Evolutionary conservation across 2,329 filamentous ascomycete species (phyloP).

Genomic region (Colletotrichum caudatum): DNA sequence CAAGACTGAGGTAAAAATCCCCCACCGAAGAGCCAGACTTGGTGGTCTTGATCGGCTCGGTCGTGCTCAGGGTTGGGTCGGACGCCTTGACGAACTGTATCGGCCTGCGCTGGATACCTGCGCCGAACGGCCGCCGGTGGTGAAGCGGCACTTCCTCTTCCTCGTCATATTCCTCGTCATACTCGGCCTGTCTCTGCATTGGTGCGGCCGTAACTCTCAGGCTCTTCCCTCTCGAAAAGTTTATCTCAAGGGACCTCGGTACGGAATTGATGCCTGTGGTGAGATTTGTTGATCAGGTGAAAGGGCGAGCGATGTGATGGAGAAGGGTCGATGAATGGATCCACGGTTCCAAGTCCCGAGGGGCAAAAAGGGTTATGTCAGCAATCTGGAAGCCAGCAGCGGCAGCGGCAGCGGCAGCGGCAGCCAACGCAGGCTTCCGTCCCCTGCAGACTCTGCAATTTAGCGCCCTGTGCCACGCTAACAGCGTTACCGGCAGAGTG

Average conservation of each 20-base stretch:
- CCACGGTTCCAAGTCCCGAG: not conserved
- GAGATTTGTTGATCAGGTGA: not conserved
- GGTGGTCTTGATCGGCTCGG: constrained; percentile 46
- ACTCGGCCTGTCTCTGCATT: constrained; percentile 20
- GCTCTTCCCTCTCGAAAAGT: no score
- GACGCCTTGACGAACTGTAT: constrained; percentile 70
- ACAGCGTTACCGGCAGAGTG: constrained; percentile 15
- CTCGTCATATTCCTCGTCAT: constrained; percentile 48
- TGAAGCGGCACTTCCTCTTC: constrained; percentile 66
- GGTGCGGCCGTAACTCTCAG: not conserved
- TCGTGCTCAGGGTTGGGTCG: constrained; percentile 51
- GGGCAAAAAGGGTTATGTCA: constrained; percentile 1
- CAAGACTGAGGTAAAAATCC: constrained; percentile 75
- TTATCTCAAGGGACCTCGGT: not conserved
- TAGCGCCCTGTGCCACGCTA: constrained; percentile 14
- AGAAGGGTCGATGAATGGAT: constrained; percentile 4
- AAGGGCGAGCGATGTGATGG: not conserved
- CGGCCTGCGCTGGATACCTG: constrained; percentile 65
- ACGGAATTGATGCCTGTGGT: not conserved
- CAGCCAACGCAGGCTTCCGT: constrained; percentile 5
- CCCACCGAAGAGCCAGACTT: constrained; percentile 54
- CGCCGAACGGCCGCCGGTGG: constrained; percentile 65
- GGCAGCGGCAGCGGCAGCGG: no score
- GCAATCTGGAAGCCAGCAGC: not conserved
- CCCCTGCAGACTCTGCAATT: constrained; percentile 25